Base-by-base conservation (phyloP, 2,329 filamentous ascomycete species). In the Cladophialophora carrionii region DNA sequence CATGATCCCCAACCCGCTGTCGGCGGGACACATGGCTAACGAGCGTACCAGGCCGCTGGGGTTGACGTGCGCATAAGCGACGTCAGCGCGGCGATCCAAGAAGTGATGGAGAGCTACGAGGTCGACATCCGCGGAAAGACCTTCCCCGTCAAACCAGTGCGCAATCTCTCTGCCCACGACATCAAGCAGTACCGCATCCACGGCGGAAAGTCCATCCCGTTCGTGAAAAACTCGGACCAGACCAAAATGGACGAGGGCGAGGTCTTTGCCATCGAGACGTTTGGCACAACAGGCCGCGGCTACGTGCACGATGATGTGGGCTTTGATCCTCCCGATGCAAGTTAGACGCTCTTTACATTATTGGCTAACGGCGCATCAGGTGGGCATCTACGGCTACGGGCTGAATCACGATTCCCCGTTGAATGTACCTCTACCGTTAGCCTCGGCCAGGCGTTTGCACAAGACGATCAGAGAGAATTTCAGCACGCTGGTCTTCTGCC, bases 401-500 rank as follows among this genome's bases (percentile, higher is more conserved):
- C 74, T 80, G 64, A 74, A 78, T 20, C 69, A 76, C 2, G 66
- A 80, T 64, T 78, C 78, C 1, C 63, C 64, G 22, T 49, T 61
- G 54, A 77, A 74, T 20, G 71, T 74, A 9, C 64, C 74, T 32
- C 67, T 83, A 41, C 79, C 76, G 55, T 80, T 86, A 10, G 76
- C 81, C 3, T 84, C 83, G 1, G 86, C 87, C 12, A 86, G 83
- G 64, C 79, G 81, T 5, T 73, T 89, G 48, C 79, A 85, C 66
- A 85, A 84, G 71, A 83, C 79, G 0, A 88, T 89, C 71, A 80
- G 84, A 57, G 82, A 85, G 70, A 87, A 88, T 65, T 89, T 89
- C 64, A 84, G 85, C 22, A 86, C 83, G 0, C 71, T 89, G 31
- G 83, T 86, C 1, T 88, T 88, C 72, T 87, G 80, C 62, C 80